Percentiles rank a stretch among this genome's conserved stretches.
Conservation (phyloP, 177 flowering plant species). For the Tripterygium wilfordii region DNA sequence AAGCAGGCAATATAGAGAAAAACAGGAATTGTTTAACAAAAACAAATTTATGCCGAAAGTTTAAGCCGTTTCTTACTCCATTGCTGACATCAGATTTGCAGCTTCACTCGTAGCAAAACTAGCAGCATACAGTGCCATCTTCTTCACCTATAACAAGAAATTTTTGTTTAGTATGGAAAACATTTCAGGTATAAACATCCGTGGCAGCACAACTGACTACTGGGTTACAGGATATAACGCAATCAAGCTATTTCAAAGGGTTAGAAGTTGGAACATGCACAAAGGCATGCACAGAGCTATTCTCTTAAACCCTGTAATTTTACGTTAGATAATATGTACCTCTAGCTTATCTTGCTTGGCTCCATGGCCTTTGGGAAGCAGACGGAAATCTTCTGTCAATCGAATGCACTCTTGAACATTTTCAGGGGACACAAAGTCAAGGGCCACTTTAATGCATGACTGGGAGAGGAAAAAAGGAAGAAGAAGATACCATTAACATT, state of each 20-base stretch:
- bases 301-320: too few relatives aligned
- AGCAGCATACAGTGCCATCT: conserved; percentile 65
- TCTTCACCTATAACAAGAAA: conserved; percentile 53
- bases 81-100: conserved; percentile 25
- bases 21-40: too few relatives aligned
- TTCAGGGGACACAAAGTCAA: conserved; percentile 88
- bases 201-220: not conserved
- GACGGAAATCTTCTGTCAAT: conserved; percentile 73
- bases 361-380: conserved; percentile 60
- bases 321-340: conserved; percentile 25
- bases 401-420: conserved; percentile 65
- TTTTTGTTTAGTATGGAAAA: not conserved
- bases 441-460: conserved; percentile 89
- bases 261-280: not conserved
- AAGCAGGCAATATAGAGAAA: too few relatives aligned
- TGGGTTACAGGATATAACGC: not conserved
- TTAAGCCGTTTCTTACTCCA: conserved; percentile 41
- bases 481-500: not conserved
- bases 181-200: not conserved
- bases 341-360: conserved; percentile 82
- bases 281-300: too few relatives aligned
- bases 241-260: not conserved
- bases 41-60: too few relatives aligned
- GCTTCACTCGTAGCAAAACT: conserved; percentile 48
- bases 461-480: conserved; percentile 13